These are phyloP conservation scores for Baeospora myosura DNA, from an alignment of 1,284 basidiomycete species.

Conservation along the genomic window DNA sequence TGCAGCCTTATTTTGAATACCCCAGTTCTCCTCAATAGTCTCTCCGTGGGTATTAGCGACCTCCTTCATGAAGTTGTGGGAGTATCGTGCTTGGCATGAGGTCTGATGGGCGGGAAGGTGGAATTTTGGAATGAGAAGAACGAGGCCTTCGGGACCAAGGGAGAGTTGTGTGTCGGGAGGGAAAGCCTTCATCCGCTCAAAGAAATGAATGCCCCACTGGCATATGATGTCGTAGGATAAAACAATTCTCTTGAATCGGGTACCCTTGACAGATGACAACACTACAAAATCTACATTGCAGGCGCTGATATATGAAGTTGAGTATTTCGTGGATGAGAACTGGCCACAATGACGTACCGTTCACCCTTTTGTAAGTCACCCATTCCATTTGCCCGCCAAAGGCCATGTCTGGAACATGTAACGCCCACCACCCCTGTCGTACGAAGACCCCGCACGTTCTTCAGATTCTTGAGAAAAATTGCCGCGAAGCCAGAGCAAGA, in stretches of 20 bases:
- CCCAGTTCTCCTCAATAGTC: conserved; percentile 20
- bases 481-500: conserved; percentile 10
- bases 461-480: conserved; percentile 9
- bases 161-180: not conserved
- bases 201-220: conserved; percentile 7
- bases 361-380: conserved; percentile 22
- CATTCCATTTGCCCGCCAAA: conserved; percentile 15
- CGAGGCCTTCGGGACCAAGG: not conserved
- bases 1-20: conserved; percentile 6
- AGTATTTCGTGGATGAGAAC: not conserved
- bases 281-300: conserved; percentile 17
- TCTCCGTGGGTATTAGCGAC: conserved; percentile 23
- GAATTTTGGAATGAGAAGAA: conserved; percentile 17
- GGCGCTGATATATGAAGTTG: conserved; percentile 1
- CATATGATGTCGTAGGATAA: conserved; percentile 21
- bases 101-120: not conserved
- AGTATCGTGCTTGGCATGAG: not conserved
- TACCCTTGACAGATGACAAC: conserved; percentile 20
- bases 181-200: not conserved
- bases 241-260: conserved; percentile 5
- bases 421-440: conserved; percentile 16
- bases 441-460: conserved; percentile 10
- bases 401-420: conserved; percentile 16
- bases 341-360: conserved; percentile 10
- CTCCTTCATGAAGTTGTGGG: conserved; percentile 6